Evolutionary conservation across 2,329 filamentous ascomycete genomes (phyloP), one percentile per base, ranked within the genome.

Genomic region (Zymoseptoria tritici): DNA sequence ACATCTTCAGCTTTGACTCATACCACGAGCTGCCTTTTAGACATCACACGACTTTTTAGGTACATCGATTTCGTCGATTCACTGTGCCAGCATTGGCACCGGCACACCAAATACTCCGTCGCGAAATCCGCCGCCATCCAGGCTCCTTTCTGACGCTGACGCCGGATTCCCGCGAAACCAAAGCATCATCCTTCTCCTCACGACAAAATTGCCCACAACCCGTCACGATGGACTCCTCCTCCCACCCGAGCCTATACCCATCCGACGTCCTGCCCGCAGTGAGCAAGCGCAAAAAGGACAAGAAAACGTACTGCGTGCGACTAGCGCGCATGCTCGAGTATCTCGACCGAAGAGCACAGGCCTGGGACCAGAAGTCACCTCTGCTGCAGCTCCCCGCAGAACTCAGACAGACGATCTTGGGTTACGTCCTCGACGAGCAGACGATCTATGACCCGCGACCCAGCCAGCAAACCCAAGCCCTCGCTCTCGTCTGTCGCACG

Each of bases 361-460:
- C 57, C 19, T n/a, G 9, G 49, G 16, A 16, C n/a, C 24, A 21
- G 31, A 19, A 7, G 42, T 55, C 59, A 29, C 54, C 54, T 54
- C 22, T 64, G 4, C 26, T 62, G 9, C 19, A 19, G 6, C 62
- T 65, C 20, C 63, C 62, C 5, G 21, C 63, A 2, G 61, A 65
- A 53, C 54, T 64, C 11, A 52, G 59, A 8, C 62, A 65, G 20
- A 52, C 54, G 7, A 60, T 62, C 22, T 57, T 63, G 31, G 36
- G 58, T 19, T 49, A 56, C 22, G 56, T 59, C 21, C 31, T 62
- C 21, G 61, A 60, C 29, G 60, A 65, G 50, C 24, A 60, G 16
- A 50, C 58, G 9, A 52, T 64, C 11, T 36, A 58, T 50, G 57
- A 58, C n/a, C 54, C 59, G 1, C 56, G 58, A 1, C 58, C 58